Percentiles rank a stretch among this genome's conserved stretches.
These are phyloP conservation scores for Tephrocybe sp. DNA, from an alignment of 768 basidiomycete species.

Conservation along the genomic window DNA sequence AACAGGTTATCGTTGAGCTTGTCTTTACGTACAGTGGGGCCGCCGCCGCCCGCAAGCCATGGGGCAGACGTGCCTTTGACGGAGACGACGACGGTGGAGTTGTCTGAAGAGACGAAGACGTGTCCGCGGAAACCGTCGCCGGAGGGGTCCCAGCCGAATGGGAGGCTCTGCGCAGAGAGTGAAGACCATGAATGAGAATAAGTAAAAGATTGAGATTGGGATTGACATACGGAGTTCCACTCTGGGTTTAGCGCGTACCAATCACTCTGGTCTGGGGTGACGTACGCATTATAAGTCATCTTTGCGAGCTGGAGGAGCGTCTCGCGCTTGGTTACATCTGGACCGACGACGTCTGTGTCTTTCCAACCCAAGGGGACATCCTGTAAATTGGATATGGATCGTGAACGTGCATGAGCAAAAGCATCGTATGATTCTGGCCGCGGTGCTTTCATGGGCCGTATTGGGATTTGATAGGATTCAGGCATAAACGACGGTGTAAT, in stretches of 20 bases:
- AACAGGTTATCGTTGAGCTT: conserved; percentile 95
- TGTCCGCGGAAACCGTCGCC: conserved; percentile 93
- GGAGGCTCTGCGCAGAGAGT: conserved; percentile 42
- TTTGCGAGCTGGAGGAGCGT: conserved; percentile 78
- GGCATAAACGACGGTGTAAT: conserved; percentile 31
- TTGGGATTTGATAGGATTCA: conserved; percentile 40
- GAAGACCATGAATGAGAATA: background rate
- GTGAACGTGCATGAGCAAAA: conserved; percentile 33
- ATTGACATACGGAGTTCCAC: conserved; percentile 56
- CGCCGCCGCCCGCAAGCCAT: conserved; percentile 63
- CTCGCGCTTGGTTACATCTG: conserved; percentile 69
- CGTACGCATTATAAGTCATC: conserved; percentile 89
- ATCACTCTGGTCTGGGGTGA: conserved; percentile 39
- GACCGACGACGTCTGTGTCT: conserved; percentile 58
- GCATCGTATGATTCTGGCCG: conserved; percentile 44
- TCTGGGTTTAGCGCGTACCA: conserved; percentile 72
- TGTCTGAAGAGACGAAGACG: conserved; percentile 80
- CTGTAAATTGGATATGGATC: conserved; percentile 36
- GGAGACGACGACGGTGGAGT: conserved; percentile 82
- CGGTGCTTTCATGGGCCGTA: conserved; percentile 36
- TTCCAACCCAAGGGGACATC: conserved; percentile 55
- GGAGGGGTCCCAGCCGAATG: conserved; percentile 88
- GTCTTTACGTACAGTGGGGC: conserved; percentile 84
- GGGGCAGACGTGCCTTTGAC: conserved; percentile 93
- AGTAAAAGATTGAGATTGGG: background rate